These are phyloP conservation scores for Malassezia nana DNA, from an alignment of 1,284 basidiomycete species.

Conservation along the genomic window DNA sequence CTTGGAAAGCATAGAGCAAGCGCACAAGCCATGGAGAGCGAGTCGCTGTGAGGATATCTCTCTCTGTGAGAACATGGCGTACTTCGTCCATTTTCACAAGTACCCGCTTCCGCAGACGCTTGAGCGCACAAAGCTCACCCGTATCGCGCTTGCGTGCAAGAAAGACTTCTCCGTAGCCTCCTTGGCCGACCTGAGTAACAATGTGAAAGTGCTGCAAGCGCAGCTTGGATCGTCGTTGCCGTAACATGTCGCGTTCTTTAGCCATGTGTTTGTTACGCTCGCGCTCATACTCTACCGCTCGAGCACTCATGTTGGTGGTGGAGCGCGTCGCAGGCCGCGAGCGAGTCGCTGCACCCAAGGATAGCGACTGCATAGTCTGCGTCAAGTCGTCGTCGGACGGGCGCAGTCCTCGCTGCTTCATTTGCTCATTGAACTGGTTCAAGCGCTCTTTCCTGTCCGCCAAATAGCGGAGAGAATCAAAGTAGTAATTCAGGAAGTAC, in stretches of 20 bases:
- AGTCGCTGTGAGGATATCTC: slow-evolving; percentile 46
- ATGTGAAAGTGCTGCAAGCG: slow-evolving; percentile 47
- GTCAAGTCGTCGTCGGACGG: slow-evolving; percentile 8
- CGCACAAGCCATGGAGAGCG: slow-evolving; percentile 45
- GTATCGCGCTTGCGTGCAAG: slow-evolving; percentile 45
- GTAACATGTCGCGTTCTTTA: slow-evolving; percentile 39
- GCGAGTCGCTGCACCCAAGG: not conserved
- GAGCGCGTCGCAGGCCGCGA: slow-evolving; percentile 54
- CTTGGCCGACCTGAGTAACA: slow-evolving; percentile 46
- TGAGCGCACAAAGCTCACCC: slow-evolving; percentile 47
- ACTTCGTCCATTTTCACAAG: slow-evolving; percentile 49
- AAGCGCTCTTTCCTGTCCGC: slow-evolving; percentile 37
- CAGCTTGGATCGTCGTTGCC: slow-evolving; percentile 42
- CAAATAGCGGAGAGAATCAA: slow-evolving; percentile 44
- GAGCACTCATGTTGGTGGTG: slow-evolving; percentile 80
- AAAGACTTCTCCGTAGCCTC: slow-evolving; percentile 48
- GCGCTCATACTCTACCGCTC: slow-evolving; percentile 28
- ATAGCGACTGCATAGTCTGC: slow-evolving; percentile 2
- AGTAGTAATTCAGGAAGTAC: slow-evolving; percentile 48
- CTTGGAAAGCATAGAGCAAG: slow-evolving; percentile 46
- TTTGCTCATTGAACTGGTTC: slow-evolving; percentile 64
- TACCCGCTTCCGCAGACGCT: slow-evolving; percentile 43
- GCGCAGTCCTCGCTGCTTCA: slow-evolving; percentile 23
- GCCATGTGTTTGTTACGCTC: slow-evolving; percentile 35
- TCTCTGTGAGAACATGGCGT: slow-evolving; percentile 45